Evolutionary conservation across 2,329 filamentous ascomycete species (phyloP), one percentile per base, ranked within the genome.

Genomic region (Byssoonygena ceratinophila): DNA sequence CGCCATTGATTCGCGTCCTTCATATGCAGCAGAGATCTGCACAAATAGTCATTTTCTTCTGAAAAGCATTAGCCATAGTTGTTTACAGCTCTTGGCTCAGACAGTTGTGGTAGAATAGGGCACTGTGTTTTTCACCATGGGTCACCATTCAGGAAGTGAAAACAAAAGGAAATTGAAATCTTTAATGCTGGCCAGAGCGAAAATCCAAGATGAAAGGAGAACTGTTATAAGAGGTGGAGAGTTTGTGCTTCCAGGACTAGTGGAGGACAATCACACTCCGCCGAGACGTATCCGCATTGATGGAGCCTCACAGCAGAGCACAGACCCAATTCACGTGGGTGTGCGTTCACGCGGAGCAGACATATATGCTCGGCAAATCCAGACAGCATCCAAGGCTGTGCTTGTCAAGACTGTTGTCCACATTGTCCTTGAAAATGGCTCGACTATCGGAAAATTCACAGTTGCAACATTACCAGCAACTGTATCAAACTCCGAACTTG

Each of bases 381-480:
- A 50, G 41, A 11, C 32, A 46, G n/a, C 39, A 34, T 29, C 56
- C 18, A 41, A 51, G 36, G 54, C 56, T 20, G 57, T 57, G 25
- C 53, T 59, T 14, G 55, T 59, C 31, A 57, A 56, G 27, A 63
- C 61, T 7, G 46, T 61, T 12, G 48, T 60, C 41, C 56, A 61
- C 40, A 52, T 61, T 45, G 57, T 62, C 18, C 54, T 57, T 22
- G 52, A 57, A 41, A 58, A 59, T 52, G 60, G 60, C n/a, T 57
- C 59, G 11, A 59, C 56, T 8, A 37, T 60, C 37, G 56, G 54
- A 18, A 44, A 57, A 41, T 59, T 58, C 41, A 62, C 59, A 18
- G 58, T 63, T 31, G 40, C 57, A 40, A 58, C 58, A 14, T 56
- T 63, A 12, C 59, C 61, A 14, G 59, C 61, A 31, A 58, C 57